Evolutionary conservation across 1,284 basidiomycete species (phyloP), one percentile per base, ranked within the genome.

Genomic region (Malassezia equina): DNA sequence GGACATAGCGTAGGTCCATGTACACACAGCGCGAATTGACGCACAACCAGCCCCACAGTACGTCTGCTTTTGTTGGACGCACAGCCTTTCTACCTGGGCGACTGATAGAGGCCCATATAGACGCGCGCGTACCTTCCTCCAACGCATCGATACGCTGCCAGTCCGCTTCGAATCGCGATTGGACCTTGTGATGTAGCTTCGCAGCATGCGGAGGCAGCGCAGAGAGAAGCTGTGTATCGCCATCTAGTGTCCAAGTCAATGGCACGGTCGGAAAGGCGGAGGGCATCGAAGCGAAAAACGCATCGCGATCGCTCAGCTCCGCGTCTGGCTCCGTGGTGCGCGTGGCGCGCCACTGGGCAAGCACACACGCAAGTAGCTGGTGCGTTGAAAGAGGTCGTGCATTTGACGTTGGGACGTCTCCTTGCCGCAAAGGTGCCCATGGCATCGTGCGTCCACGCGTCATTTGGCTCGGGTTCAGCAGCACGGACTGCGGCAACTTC

Each of bases 11-110:
- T 7, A 71, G 61, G 7, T 64, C 65, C 12, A 63, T 25, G 33
- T 61, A 69, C 33, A 73, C 55, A 45, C 67, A 73, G n/a, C 70
- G 65, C 11, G 69, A 62, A 36, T 67, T 70, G 51, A 66, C 61
- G 55, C 69, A 67, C 8, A 64, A 53, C 67, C 67, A 71, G 4
- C 62, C 64, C 64, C 67, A 69, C 2, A 60, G 48, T 23, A 62
- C 65, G 4, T 31, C 47, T 19, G 45, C 39, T 4, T 27, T n/a
- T 7, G 11, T 23, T 29, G 23, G 29, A 12, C 49, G 32, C 2
- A 51, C 15, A 4, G 36, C 36, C 9, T 3, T 2, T 2, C 5
- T 27, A 1, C 41, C 27, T 28, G 41, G 27, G 13, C 24, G 15
- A 25, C 23, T 13, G n/a, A 43, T 1, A 34, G 29, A 12, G 51